Evolutionary conservation across 495 filamentous ascomycete genomes (phyloP).

Genomic region (Aspergillus bridgeri): DNA sequence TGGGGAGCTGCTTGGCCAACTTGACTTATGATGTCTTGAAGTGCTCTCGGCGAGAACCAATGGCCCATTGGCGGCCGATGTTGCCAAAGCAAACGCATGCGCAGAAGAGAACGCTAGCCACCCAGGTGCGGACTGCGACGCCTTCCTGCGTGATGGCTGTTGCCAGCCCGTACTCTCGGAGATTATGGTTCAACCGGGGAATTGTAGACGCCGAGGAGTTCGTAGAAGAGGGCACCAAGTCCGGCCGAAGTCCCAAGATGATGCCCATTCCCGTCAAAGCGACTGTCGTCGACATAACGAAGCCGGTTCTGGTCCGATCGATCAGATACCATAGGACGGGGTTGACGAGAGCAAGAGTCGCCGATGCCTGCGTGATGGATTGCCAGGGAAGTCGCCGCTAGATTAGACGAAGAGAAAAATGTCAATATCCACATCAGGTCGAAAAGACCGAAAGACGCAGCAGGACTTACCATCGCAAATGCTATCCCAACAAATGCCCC

Average conservation of each 20-base stretch:
- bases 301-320: conserved; percentile 82
- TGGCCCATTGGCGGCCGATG: conserved; percentile 76
- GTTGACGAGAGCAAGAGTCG: conserved; percentile 88
- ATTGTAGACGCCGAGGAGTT: conserved; percentile 41
- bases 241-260: conserved; percentile 68
- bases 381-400: conserved; percentile 87
- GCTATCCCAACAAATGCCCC: conserved; percentile 95
- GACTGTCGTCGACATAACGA: conserved; percentile 69
- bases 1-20: not conserved
- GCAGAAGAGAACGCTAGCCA: conserved; percentile 89
- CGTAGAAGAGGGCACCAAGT: conserved; percentile 62
- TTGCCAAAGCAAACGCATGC: conserved; percentile 95
- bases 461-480: conserved; percentile 78
- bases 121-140: conserved; percentile 79
- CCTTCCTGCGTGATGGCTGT: conserved; percentile 67
- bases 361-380: conserved; percentile 86
- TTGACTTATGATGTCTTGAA: conserved; percentile 18
- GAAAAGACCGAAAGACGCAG: not conserved
- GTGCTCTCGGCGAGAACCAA: conserved; percentile 27
- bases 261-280: conserved; percentile 68
- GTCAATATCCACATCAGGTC: not conserved
- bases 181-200: conserved; percentile 30
- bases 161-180: conserved; percentile 41
- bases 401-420: conserved; percentile 10
- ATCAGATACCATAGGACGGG: conserved; percentile 95